Evolutionary conservation across 2,329 filamentous ascomycete species (phyloP).

Genomic region (Colletotrichum godetiae): DNA sequence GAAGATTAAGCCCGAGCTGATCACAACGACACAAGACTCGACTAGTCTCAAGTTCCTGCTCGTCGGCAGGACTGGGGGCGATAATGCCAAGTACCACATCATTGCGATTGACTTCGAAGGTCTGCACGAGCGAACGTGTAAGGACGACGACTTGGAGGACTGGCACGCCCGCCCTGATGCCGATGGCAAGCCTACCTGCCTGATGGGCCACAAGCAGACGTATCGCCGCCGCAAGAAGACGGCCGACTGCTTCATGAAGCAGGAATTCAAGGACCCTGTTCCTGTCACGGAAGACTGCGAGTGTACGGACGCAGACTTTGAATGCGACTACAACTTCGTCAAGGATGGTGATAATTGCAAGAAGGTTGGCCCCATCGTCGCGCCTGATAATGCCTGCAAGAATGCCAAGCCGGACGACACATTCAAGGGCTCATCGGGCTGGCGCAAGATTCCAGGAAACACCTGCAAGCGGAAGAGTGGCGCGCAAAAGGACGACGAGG

Average conservation of each 20-base stretch:
- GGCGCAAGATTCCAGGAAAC: conserved; percentile 89
- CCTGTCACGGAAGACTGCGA: conserved; percentile 80
- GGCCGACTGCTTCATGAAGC: conserved; percentile 88
- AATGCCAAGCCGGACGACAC: conserved; percentile 71
- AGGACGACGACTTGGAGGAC: conserved; percentile 81
- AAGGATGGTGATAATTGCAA: conserved; percentile 71
- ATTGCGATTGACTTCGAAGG: conserved; percentile 86
- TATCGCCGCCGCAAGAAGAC: conserved; percentile 88
- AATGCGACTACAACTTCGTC: conserved; percentile 95
- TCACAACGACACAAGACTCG: conserved; percentile 93
- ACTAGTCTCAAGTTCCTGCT: conserved; percentile 92
- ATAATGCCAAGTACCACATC: conserved; percentile 67
- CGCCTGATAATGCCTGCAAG: conserved; percentile 81
- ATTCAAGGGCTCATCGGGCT: conserved; percentile 89
- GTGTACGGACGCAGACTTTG: conserved; percentile 87
- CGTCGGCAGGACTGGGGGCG: conserved; percentile 68
- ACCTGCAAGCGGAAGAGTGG: conserved; percentile 72
- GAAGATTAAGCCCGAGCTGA: conserved; percentile 75
- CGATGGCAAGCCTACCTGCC: conserved; percentile 83
- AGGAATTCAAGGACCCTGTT: conserved; percentile 83
- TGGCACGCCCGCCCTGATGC: conserved; percentile 89
- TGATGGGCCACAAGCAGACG: conserved; percentile 96
- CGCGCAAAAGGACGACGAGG: conserved; percentile 75
- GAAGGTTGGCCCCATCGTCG: conserved; percentile 69
- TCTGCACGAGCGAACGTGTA: conserved; percentile 84